Conservation (phyloP, 345 rosid genomes). For the Salix viminalis region DNA sequence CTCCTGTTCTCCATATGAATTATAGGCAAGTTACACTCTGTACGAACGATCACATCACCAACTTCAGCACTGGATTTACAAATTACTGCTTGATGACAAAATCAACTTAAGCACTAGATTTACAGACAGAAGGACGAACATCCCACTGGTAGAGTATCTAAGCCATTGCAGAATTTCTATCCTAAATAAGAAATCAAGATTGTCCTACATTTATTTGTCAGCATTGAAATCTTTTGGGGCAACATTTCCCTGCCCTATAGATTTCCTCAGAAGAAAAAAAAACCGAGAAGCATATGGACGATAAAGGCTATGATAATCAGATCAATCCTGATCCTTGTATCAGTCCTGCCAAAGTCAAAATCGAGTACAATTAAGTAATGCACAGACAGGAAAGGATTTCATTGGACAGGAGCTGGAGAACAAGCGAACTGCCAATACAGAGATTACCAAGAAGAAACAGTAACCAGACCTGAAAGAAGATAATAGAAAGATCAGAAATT, state of each 20-base stretch:
- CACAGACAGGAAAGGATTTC: constrained; percentile 17
- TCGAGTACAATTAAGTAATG: constrained; percentile 19
- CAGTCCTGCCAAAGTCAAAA: constrained; percentile 16
- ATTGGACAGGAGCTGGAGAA: background rate
- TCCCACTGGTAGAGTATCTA: background rate
- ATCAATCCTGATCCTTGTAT: background rate
- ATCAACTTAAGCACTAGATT: background rate
- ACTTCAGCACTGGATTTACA: background rate
- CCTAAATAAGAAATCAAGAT: constrained; percentile 1
- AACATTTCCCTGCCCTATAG: constrained; percentile 7
- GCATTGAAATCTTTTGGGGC: constrained; percentile 4
- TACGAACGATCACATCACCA: too few species aligned
- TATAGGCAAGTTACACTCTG: too few species aligned
- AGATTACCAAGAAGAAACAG: constrained; percentile 4
- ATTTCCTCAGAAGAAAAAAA: constrained; percentile 3
- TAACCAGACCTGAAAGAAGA: constrained; percentile 15
- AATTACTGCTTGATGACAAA: background rate
- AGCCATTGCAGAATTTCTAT: background rate
- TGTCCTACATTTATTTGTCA: constrained; percentile 26
- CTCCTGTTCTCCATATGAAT: too few species aligned
- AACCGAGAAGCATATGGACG: background rate
- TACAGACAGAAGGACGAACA: background rate
- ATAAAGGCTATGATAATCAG: constrained; percentile 7
- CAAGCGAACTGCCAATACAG: background rate
- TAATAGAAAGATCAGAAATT: background rate